phyloP scores from a whole-genome alignment of 768 basidiomycete species.

The Podaxis carcinomalis region DNA sequence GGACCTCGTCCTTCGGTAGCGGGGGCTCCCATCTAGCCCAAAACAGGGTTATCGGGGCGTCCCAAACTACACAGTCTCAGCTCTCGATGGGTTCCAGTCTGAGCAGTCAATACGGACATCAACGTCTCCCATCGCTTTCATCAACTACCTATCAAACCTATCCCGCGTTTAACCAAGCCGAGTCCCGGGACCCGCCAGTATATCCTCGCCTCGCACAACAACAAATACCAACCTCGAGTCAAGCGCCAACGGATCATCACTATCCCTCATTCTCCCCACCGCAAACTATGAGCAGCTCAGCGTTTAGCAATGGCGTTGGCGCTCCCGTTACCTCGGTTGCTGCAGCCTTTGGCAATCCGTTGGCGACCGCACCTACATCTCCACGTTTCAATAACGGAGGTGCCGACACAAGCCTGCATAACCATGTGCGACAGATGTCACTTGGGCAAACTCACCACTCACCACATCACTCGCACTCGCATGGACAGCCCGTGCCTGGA shows the following conservation, averaged over 20 bases:
- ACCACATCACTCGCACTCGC: neutral
- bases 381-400: neutral
- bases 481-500: neutral
- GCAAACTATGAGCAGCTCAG: neutral
- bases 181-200: neutral
- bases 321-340: neutral
- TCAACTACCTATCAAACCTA: neutral
- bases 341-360: neutral
- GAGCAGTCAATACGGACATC: conserved; percentile 8
- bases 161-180: neutral
- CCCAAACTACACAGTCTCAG: neutral
- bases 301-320: neutral
- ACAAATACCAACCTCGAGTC: neutral
- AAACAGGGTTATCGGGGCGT: neutral
- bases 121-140: conserved; percentile 8
- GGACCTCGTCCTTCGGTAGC: conserved; percentile 20
- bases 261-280: neutral
- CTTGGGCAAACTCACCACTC: neutral
- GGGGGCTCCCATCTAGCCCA: conserved; percentile 4
- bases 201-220: neutral
- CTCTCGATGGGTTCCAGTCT: neutral
- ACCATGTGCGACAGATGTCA: conserved; percentile 3
- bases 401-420: neutral
- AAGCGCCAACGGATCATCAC: neutral
- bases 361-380: neutral